These are phyloP conservation scores for Corymbia citriodora DNA, from an alignment of 441 rosid genomes.

Conservation along the genomic window DNA sequence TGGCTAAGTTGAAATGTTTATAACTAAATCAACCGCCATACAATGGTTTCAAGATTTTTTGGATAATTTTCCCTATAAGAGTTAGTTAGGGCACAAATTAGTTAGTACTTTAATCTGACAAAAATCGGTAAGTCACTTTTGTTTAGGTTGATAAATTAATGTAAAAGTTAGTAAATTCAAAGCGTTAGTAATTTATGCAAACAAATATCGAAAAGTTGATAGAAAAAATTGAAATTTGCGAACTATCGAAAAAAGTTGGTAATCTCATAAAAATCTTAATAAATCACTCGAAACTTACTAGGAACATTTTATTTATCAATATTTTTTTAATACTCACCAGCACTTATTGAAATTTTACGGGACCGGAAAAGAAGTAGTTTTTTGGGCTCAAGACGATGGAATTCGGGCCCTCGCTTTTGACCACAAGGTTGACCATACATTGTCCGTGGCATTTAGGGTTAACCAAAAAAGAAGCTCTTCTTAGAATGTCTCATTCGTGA, in stretches of 20 bases:
- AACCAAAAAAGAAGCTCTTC: background rate
- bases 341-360: background rate
- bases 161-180: background rate
- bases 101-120: background rate
- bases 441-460: background rate
- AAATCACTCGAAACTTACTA: background rate
- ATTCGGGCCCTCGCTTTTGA: background rate
- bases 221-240: background rate
- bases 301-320: background rate
- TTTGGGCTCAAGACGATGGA: background rate
- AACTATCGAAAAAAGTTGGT: background rate
- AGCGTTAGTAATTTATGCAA: background rate
- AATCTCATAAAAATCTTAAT: background rate
- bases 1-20: background rate
- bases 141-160: background rate
- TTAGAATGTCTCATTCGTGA: background rate
- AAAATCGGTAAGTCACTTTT: background rate
- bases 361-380: background rate
- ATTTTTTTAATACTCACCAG: no score
- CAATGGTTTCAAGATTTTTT: background rate
- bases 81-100: background rate
- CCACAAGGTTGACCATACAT: background rate
- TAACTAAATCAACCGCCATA: background rate
- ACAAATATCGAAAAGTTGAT: background rate
- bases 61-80: background rate